These are phyloP conservation scores for Kwoniella pini DNA, from an alignment of 768 basidiomycete species.

Conservation along the genomic window DNA sequence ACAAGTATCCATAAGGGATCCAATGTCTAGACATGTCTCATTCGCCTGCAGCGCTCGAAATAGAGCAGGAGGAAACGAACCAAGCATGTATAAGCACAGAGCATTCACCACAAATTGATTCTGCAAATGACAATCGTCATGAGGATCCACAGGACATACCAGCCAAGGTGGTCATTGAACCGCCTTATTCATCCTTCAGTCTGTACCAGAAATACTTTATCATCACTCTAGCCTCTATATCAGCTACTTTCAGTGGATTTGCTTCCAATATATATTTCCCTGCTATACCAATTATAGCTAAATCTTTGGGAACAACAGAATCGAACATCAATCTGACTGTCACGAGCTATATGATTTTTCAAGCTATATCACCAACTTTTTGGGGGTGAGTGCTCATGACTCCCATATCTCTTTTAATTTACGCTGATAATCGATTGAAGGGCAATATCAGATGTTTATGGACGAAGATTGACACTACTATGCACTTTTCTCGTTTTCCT, in stretches of 20 bases:
- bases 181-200: constrained; percentile 6
- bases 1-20: no score
- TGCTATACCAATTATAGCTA: constrained; percentile 68
- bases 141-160: neutral
- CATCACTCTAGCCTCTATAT: constrained; percentile 33
- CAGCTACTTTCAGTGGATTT: constrained; percentile 56
- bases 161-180: neutral
- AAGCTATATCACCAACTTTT: constrained; percentile 58
- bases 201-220: constrained; percentile 13
- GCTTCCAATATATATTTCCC: constrained; percentile 77
- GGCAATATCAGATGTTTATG: constrained; percentile 59
- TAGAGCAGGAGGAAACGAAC: no score
- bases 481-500: constrained; percentile 60
- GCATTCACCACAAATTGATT: no score
- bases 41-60: no score
- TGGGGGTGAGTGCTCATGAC: constrained; percentile 67
- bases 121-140: no score
- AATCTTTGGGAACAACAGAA: constrained; percentile 65
- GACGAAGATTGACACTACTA: constrained; percentile 22
- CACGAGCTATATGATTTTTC: constrained; percentile 56
- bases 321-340: constrained; percentile 80
- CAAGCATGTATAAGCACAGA: no score
- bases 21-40: no score
- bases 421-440: no score
- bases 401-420: no score